These are phyloP conservation scores for Musa troglodytarum DNA, from an alignment of 176 grass and related monocot genomes.

Conservation along the genomic window DNA sequence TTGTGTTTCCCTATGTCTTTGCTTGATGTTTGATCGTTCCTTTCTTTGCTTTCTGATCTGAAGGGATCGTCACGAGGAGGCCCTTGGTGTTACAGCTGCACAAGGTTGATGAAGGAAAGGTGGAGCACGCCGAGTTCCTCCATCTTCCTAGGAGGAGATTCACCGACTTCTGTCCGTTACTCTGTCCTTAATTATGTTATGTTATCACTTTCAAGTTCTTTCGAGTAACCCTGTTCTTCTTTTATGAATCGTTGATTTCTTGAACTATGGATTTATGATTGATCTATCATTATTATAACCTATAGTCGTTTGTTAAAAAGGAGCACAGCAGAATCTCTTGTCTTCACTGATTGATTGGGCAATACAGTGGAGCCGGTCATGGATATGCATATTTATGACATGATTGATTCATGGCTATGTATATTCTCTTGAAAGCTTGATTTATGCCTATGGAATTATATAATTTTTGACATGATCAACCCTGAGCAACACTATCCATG, in stretches of 20 bases:
- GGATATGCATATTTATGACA: not conserved
- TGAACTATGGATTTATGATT: not conserved
- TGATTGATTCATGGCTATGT: not conserved
- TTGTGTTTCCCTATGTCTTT: not conserved
- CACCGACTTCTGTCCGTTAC: slow-evolving; percentile 49
- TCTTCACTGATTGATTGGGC: not conserved
- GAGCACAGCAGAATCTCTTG: not conserved
- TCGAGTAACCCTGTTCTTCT: not conserved
- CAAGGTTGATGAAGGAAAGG: slow-evolving; percentile 27
- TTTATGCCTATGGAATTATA: not conserved
- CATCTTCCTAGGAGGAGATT: slow-evolving; percentile 52
- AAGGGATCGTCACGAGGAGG: slow-evolving; percentile 66
- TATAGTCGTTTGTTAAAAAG: not conserved
- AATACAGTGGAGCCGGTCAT: not conserved
- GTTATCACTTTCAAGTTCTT: not conserved
- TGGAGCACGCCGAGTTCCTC: slow-evolving; percentile 61
- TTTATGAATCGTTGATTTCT: not conserved
- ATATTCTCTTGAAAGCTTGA: not conserved
- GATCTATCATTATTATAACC: not conserved
- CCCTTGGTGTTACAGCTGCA: slow-evolving; percentile 60
- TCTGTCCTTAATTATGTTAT: not conserved
- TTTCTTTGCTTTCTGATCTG: slow-evolving; percentile 5
- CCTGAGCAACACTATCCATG: not conserved
- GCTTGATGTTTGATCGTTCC: not conserved
- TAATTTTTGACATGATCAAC: not conserved